phyloP scores from a whole-genome alignment of 345 rosid genomes.

The Theobroma cacao region DNA sequence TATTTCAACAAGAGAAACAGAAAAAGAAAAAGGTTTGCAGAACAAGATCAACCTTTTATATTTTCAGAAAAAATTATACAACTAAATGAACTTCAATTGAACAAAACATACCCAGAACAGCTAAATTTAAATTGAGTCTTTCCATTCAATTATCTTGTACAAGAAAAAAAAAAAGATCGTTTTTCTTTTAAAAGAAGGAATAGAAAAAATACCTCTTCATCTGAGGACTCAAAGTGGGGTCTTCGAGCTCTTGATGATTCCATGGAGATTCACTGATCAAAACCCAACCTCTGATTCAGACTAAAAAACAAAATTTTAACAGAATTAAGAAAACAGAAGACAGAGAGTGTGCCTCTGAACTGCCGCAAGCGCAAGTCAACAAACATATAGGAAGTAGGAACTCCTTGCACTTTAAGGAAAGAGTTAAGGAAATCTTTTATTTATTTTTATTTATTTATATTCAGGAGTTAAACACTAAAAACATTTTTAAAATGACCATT shows the following conservation, averaged over 20 bases:
- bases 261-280: not conserved
- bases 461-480: too few relatives aligned
- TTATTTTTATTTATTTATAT: too few relatives aligned
- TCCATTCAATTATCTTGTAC: not conserved
- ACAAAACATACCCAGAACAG: not conserved
- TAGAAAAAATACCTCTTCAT: not conserved
- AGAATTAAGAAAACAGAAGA: not conserved
- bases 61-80: not conserved
- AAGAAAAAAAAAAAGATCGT: not conserved
- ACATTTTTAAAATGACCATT: too few relatives aligned
- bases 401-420: not conserved
- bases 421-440: not conserved
- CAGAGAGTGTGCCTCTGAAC: not conserved
- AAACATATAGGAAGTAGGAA: not conserved
- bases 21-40: not conserved
- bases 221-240: not conserved
- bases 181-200: not conserved
- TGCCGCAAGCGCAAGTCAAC: not conserved
- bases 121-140: not conserved
- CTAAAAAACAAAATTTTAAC: not conserved
- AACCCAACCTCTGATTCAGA: too few relatives aligned
- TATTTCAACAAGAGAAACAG: not conserved
- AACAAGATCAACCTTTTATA: not conserved
- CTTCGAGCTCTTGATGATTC: not conserved
- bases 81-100: not conserved